These are phyloP conservation scores for Didymella keratinophila DNA, from an alignment of 2,329 filamentous ascomycete genomes.

Conservation along the genomic window DNA sequence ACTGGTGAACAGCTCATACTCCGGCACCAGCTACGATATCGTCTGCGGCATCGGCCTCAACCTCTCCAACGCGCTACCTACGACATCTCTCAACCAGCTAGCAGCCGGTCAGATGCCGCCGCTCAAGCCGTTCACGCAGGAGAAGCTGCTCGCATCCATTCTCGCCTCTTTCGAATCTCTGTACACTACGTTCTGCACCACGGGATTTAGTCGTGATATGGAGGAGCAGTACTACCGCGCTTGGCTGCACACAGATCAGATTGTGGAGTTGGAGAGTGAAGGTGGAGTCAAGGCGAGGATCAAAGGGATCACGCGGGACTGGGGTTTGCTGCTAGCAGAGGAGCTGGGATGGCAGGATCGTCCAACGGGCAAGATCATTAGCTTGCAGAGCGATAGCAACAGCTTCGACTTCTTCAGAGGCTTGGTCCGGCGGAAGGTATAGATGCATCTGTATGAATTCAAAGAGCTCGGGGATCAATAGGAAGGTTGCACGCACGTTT, in stretches of 20 bases:
- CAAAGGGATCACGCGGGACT: slow-evolving; percentile 88
- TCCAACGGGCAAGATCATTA: slow-evolving; percentile 78
- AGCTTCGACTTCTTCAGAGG: slow-evolving; percentile 98
- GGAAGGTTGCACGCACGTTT: not conserved
- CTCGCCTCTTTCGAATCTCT: slow-evolving; percentile 79
- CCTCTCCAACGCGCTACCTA: slow-evolving; percentile 81
- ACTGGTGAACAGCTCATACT: slow-evolving; percentile 86
- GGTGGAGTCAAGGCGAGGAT: slow-evolving; percentile 78
- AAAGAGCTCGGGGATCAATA: not conserved
- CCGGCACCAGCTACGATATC: slow-evolving; percentile 78
- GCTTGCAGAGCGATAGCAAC: slow-evolving; percentile 94
- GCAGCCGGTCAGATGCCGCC: slow-evolving; percentile 53
- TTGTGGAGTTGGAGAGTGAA: slow-evolving; percentile 80
- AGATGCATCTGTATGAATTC: not conserved
- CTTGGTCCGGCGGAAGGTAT: slow-evolving; percentile 80
- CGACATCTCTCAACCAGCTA: slow-evolving; percentile 82
- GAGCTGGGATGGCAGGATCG: slow-evolving; percentile 78
- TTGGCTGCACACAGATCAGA: slow-evolving; percentile 78
- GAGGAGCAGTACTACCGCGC: slow-evolving; percentile 69
- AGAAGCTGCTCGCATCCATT: slow-evolving; percentile 82
- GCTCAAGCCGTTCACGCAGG: slow-evolving; percentile 69
- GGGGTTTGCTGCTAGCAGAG: slow-evolving; percentile 84
- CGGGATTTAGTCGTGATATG: slow-evolving; percentile 76
- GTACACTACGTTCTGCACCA: slow-evolving; percentile 76
- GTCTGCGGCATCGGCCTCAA: slow-evolving; percentile 87